A percentile compares a stretch with the other conserved stretches of the same genome.
Evolutionary conservation across 1,284 basidiomycete genomes (phyloP).

Genomic region (Tetrapyrgos nigripes): DNA sequence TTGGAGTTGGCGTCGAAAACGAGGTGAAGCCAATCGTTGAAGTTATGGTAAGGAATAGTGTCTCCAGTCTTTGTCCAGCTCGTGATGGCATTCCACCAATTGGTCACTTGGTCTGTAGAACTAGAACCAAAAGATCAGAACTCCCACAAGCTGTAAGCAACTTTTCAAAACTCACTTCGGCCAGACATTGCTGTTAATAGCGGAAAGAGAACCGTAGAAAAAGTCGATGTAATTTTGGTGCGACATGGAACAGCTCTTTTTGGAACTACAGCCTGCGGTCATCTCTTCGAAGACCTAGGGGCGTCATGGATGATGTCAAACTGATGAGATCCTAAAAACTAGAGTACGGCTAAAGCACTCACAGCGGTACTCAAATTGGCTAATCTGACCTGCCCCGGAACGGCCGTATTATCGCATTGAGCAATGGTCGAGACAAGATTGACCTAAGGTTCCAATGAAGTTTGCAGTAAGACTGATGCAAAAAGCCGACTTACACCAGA

Average conservation of each 20-base stretch:
- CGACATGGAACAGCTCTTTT: constrained; percentile 12
- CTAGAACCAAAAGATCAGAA: not conserved
- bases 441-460: not conserved
- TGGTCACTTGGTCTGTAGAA: not conserved
- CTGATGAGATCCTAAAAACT: too few species aligned
- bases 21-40: constrained; percentile 16
- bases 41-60: constrained; percentile 17
- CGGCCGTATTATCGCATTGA: not conserved
- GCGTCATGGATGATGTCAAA: not conserved
- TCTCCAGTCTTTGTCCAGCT: constrained; percentile 16
- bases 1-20: not conserved
- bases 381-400: not conserved
- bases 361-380: not conserved
- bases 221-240: constrained; percentile 21
- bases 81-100: constrained; percentile 16
- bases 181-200: constrained; percentile 1
- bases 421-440: not conserved
- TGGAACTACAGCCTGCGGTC: not conserved
- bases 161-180: constrained; percentile 8
- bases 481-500: constrained; percentile 1
- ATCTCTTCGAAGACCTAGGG: not conserved
- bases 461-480: not conserved
- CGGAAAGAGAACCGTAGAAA: constrained; percentile 12
- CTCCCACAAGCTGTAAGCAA: too few species aligned
- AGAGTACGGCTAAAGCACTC: not conserved